A percentile compares a stretch with the other conserved stretches of the same genome.
phyloP scores from a whole-genome alignment of 1,284 basidiomycete genomes.

The Neonothopanus nambi region DNA sequence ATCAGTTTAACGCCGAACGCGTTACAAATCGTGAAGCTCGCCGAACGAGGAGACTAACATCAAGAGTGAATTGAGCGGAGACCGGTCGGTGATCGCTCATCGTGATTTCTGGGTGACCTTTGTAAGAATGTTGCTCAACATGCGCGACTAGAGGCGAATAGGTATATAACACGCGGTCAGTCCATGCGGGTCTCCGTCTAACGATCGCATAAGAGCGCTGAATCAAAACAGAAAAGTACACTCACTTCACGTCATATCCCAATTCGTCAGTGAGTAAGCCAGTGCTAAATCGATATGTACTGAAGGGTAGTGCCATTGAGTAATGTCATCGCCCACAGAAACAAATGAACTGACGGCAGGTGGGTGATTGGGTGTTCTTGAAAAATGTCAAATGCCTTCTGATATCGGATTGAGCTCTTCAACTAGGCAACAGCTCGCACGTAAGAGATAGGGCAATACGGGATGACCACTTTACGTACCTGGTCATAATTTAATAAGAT shows the following conservation, averaged over 20 bases:
- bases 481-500: slow-evolving; percentile 63
- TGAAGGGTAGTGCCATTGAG: slow-evolving; percentile 26
- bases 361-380: slow-evolving; percentile 55
- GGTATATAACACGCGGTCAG: slow-evolving; percentile 69
- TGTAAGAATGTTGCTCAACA: slow-evolving; percentile 55
- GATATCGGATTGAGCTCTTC: slow-evolving; percentile 43
- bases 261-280: slow-evolving; percentile 51
- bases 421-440: slow-evolving; percentile 40
- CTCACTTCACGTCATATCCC: slow-evolving; percentile 70
- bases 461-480: slow-evolving; percentile 35
- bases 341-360: slow-evolving; percentile 52
- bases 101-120: slow-evolving; percentile 58
- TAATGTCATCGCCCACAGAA: slow-evolving; percentile 6
- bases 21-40: no score
- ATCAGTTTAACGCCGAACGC: no score
- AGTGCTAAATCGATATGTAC: slow-evolving; percentile 67
- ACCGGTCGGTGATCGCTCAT: slow-evolving; percentile 79
- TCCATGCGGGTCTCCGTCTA: slow-evolving; percentile 80
- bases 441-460: slow-evolving; percentile 4
- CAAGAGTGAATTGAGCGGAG: slow-evolving; percentile 61
- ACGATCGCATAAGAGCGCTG: not conserved
- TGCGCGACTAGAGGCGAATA: slow-evolving; percentile 34
- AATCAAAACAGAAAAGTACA: slow-evolving; percentile 7
- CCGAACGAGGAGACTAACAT: slow-evolving; percentile 46
- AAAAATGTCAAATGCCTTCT: slow-evolving; percentile 62